Conservation (phyloP, 1,284 basidiomycete genomes). For the Ustilago esculenta region DNA sequence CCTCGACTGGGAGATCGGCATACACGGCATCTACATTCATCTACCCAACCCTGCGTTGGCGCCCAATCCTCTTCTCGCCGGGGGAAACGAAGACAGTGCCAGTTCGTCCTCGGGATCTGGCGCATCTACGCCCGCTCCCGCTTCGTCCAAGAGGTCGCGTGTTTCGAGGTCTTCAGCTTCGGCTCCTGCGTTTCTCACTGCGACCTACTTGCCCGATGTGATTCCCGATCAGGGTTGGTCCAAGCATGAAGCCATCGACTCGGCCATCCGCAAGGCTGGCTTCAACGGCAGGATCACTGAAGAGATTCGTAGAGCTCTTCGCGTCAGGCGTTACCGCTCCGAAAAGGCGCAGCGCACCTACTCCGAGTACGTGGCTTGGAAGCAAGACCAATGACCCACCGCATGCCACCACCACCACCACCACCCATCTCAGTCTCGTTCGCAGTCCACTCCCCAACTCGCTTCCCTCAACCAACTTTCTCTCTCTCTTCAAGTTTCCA, state of each 20-base stretch:
- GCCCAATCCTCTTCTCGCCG: slow-evolving; percentile 69
- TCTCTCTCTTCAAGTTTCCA: too few relatives aligned
- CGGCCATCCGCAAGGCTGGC: slow-evolving; percentile 90
- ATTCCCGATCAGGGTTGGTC: slow-evolving; percentile 92
- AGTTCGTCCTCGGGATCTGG: slow-evolving; percentile 73
- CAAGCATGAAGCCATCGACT: slow-evolving; percentile 85
- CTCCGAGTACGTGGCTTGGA: slow-evolving; percentile 73
- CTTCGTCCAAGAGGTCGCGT: slow-evolving; percentile 9
- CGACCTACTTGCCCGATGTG: slow-evolving; percentile 95
- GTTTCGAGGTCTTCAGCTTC: background rate
- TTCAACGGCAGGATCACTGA: slow-evolving; percentile 82
- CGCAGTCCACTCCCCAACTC: too few relatives aligned
- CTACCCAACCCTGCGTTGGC: slow-evolving; percentile 79
- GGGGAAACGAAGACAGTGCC: slow-evolving; percentile 69
- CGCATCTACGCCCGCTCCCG: slow-evolving; percentile 28
- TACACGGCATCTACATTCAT: slow-evolving; percentile 89
- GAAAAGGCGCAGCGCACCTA: slow-evolving; percentile 77
- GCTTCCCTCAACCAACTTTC: too few relatives aligned
- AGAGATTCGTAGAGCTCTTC: slow-evolving; percentile 79
- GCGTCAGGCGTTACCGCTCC: slow-evolving; percentile 86
- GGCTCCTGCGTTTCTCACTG: slow-evolving; percentile 73
- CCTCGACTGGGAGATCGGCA: slow-evolving; percentile 89
- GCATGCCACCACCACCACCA: too few relatives aligned
- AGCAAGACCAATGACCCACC: slow-evolving; percentile 2
- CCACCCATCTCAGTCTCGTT: too few relatives aligned